Conservation (phyloP, 164 flowering plant genomes). For the Stephania japonica region DNA sequence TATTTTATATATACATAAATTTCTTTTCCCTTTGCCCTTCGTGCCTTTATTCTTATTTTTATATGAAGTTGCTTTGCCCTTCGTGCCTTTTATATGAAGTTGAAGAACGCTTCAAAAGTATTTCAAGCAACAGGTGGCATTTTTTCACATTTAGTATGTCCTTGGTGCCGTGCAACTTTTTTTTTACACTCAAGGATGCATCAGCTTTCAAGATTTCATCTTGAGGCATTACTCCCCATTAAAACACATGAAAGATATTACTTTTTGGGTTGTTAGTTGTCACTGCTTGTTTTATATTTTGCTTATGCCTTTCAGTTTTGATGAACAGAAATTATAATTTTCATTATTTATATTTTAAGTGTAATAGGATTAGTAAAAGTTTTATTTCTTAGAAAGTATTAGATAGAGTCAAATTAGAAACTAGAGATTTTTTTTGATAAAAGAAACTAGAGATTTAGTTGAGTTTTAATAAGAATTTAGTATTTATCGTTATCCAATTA, state of each 20-base stretch:
- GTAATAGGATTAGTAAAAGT: too few relatives aligned
- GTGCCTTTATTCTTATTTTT: neutral
- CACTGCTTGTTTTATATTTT: neutral
- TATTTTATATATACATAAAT: too few relatives aligned
- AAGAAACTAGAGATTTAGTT: too few relatives aligned
- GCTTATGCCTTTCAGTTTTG: neutral
- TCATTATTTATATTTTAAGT: too few relatives aligned
- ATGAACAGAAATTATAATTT: too few relatives aligned
- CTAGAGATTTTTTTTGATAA: too few relatives aligned
- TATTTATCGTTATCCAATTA: too few relatives aligned
- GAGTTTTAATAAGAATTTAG: too few relatives aligned
- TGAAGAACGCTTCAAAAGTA: neutral
- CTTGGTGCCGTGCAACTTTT: neutral
- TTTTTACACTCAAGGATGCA: neutral
- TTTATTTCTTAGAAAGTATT: too few relatives aligned
- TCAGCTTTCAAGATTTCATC: neutral
- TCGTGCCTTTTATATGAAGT: neutral
- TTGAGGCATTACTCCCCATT: neutral
- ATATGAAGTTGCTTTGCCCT: neutral
- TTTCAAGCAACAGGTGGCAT: neutral
- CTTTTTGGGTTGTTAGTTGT: too few relatives aligned
- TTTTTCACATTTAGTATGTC: neutral
- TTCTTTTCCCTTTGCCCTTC: neutral
- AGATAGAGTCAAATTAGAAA: too few relatives aligned
- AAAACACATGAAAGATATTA: neutral